These are phyloP conservation scores for Ciborinia camelliae DNA, from an alignment of 2,329 filamentous ascomycete species.

Conservation along the genomic window DNA sequence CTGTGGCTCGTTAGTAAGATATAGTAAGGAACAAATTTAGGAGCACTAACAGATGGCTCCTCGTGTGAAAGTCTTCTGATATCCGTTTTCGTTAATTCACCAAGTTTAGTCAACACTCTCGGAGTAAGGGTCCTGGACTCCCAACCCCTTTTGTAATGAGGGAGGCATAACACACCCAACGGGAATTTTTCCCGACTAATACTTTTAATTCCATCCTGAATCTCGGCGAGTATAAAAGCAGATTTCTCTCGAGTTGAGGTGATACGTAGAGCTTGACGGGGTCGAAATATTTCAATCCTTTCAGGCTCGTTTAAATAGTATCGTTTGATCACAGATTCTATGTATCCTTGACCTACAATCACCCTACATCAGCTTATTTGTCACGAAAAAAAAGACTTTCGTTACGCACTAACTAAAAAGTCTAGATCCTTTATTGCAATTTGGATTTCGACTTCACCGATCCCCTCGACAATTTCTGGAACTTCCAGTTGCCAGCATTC, in stretches of 20 bases:
- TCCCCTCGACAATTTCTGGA: slow-evolving; percentile 31
- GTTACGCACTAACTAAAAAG: slow-evolving; percentile 32
- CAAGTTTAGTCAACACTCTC: slow-evolving; percentile 25
- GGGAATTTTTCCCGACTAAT: slow-evolving; percentile 25
- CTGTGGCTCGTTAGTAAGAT: slow-evolving; percentile 19
- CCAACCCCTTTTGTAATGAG: slow-evolving; percentile 16
- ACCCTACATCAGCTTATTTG: slow-evolving; percentile 13
- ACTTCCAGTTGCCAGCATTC: slow-evolving; percentile 36
- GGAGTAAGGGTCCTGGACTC: slow-evolving; percentile 21
- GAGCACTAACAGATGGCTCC: slow-evolving; percentile 18
- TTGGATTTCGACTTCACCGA: slow-evolving; percentile 36
- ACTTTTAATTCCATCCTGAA: slow-evolving; percentile 26
- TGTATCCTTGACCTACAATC: slow-evolving; percentile 25
- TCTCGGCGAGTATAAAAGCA: slow-evolving; percentile 26
- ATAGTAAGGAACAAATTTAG: slow-evolving; percentile 13
- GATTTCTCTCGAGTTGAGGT: slow-evolving; percentile 31
- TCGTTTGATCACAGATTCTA: slow-evolving; percentile 29
- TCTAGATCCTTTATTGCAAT: slow-evolving; percentile 31
- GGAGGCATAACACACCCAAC: slow-evolving; percentile 25
- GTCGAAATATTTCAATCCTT: slow-evolving; percentile 33
- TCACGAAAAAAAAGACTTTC: background rate
- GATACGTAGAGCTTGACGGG: slow-evolving; percentile 31
- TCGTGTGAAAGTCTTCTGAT: slow-evolving; percentile 23
- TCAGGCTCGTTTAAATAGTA: slow-evolving; percentile 28
- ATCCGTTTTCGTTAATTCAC: slow-evolving; percentile 31